Conservation (phyloP, 2,329 filamentous ascomycete genomes). For the Aspergillus vadensis region DNA sequence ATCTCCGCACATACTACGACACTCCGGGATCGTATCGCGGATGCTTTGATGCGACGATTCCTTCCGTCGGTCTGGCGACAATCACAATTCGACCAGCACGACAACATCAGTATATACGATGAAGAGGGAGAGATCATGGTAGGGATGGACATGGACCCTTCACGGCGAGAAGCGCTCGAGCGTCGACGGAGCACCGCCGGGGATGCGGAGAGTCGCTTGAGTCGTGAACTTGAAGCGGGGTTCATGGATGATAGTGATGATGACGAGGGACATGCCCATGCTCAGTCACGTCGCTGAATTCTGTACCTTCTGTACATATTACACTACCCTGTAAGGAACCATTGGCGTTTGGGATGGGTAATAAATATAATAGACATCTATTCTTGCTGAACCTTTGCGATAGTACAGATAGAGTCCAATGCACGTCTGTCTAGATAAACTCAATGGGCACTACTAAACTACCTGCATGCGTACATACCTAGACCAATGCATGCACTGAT, state of each 20-base stretch:
- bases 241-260: conserved; percentile 75
- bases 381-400: too few relatives aligned
- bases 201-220: conserved; percentile 61
- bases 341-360: neutral
- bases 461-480: too few relatives aligned
- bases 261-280: conserved; percentile 55
- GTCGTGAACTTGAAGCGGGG: conserved; percentile 76
- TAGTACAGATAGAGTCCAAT: too few relatives aligned
- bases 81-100: conserved; percentile 48
- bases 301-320: conserved; percentile 1
- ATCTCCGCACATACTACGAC: conserved; percentile 55
- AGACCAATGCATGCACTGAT: neutral
- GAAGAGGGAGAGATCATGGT: conserved; percentile 63
- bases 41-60: conserved; percentile 47
- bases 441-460: too few relatives aligned
- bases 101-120: conserved; percentile 63
- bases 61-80: conserved; percentile 48
- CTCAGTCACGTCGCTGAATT: conserved; percentile 18
- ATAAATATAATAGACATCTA: neutral
- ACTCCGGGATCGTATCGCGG: conserved; percentile 51
- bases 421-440: too few relatives aligned
- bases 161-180: conserved; percentile 47
- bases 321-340: neutral
- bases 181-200: conserved; percentile 46
- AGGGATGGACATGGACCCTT: conserved; percentile 56